phyloP scores from a whole-genome alignment of 2,329 filamentous ascomycete genomes.

The Pseudogymnoascus sp. region DNA sequence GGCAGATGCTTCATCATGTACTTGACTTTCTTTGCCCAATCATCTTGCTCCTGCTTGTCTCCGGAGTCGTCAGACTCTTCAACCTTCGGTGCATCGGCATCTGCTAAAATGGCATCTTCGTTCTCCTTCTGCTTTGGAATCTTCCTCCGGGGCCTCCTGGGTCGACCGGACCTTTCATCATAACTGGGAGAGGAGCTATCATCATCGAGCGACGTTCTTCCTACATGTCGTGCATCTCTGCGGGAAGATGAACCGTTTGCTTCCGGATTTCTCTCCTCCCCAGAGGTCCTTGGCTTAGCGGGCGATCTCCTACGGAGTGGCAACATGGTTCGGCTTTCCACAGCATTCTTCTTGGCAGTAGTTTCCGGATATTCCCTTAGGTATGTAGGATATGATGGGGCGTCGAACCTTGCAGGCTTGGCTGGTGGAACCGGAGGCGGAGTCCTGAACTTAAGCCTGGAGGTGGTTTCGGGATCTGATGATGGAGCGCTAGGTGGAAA shows the following conservation, averaged over 20 bases:
- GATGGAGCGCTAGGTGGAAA: constrained; percentile 19
- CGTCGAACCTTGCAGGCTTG: constrained; percentile 28
- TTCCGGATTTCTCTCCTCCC: constrained; percentile 26
- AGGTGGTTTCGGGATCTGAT: constrained; percentile 23
- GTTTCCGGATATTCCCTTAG: constrained; percentile 30
- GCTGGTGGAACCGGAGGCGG: constrained; percentile 19
- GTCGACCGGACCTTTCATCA: constrained; percentile 26
- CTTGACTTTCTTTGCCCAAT: constrained; percentile 54
- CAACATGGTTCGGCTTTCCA: constrained; percentile 24
- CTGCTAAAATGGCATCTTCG: constrained; percentile 27
- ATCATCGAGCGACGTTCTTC: constrained; percentile 15
- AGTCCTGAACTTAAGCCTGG: constrained; percentile 17
- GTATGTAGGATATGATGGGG: constrained; percentile 29
- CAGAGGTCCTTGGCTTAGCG: constrained; percentile 10
- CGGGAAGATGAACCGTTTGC: constrained; percentile 26
- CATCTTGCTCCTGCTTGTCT: constrained; percentile 33
- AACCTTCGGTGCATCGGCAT: constrained; percentile 32
- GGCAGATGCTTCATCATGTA: constrained; percentile 69
- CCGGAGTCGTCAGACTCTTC: constrained; percentile 34
- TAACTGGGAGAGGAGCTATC: constrained; percentile 24
- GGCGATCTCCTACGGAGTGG: constrained; percentile 24
- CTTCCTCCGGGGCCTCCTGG: constrained; percentile 23
- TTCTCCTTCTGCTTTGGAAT: constrained; percentile 26
- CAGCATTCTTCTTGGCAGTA: constrained; percentile 19
- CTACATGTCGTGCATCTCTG: not conserved